A percentile compares a stretch with the other conserved stretches of the same genome.
phyloP scores from a whole-genome alignment of 2,329 filamentous ascomycete species.

The Phialophora chinensis region DNA sequence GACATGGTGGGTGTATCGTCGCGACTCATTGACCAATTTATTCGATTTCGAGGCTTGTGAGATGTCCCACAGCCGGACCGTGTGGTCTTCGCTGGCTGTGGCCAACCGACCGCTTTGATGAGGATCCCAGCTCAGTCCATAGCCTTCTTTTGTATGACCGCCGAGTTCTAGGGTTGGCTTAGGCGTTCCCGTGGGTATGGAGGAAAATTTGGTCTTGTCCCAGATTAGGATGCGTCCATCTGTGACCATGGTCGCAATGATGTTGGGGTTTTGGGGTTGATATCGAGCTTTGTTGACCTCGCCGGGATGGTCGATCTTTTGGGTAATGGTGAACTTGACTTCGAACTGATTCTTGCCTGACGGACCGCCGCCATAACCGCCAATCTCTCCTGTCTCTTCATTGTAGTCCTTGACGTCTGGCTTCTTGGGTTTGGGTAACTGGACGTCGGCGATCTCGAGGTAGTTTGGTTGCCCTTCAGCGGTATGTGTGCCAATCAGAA shows the following conservation, averaged over 20 bases:
- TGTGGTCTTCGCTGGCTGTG: slow-evolving; percentile 89
- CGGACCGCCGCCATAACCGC: slow-evolving; percentile 79
- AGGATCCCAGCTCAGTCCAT: slow-evolving; percentile 91
- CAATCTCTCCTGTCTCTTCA: slow-evolving; percentile 89
- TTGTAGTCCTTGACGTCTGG: slow-evolving; percentile 86
- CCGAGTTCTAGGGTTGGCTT: slow-evolving; percentile 83
- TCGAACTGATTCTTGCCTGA: slow-evolving; percentile 70
- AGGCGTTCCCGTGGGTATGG: slow-evolving; percentile 73
- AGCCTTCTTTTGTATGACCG: slow-evolving; percentile 88
- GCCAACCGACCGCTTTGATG: slow-evolving; percentile 80
- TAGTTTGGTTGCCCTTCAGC: slow-evolving; percentile 85
- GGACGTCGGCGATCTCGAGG: slow-evolving; percentile 90
- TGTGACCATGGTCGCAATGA: slow-evolving; percentile 90
- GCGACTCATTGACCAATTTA: slow-evolving; percentile 71
- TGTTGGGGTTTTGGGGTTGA: slow-evolving; percentile 94
- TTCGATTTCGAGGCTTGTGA: slow-evolving; percentile 73
- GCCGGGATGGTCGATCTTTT: slow-evolving; percentile 94
- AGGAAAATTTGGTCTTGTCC: slow-evolving; percentile 91
- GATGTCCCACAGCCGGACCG: slow-evolving; percentile 91
- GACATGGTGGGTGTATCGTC: slow-evolving; percentile 84
- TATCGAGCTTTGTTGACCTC: slow-evolving; percentile 99
- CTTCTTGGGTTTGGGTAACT: slow-evolving; percentile 77
- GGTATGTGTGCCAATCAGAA: slow-evolving; percentile 94
- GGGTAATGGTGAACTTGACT: slow-evolving; percentile 88
- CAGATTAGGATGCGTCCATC: slow-evolving; percentile 90